Evolutionary conservation across 2,329 filamentous ascomycete species (phyloP).

Genomic region (Trichoderma citrinoviride): DNA sequence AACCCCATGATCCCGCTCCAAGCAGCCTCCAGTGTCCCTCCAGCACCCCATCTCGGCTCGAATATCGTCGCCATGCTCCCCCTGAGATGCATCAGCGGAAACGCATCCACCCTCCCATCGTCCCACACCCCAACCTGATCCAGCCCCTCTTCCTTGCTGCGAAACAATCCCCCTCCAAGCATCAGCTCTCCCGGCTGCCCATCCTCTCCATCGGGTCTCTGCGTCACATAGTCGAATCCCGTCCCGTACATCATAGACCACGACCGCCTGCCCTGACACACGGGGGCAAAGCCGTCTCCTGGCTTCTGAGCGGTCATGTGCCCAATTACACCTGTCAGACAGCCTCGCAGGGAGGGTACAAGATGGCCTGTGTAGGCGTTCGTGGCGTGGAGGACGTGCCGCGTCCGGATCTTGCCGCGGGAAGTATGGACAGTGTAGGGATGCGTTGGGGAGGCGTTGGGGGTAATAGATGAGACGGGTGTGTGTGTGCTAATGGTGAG

Average conservation of each 20-base stretch:
- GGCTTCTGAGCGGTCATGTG: constrained; percentile 53
- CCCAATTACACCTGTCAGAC: constrained; percentile 44
- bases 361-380: constrained; percentile 54
- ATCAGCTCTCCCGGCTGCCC: constrained; percentile 46
- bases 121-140: constrained; percentile 48
- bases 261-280: constrained; percentile 38
- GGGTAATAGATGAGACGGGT: constrained; percentile 33
- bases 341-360: constrained; percentile 47
- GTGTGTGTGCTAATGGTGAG: constrained; percentile 43
- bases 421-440: constrained; percentile 46
- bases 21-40: constrained; percentile 35
- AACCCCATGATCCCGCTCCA: constrained; percentile 52
- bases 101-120: constrained; percentile 42
- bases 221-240: constrained; percentile 53
- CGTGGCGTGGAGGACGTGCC: constrained; percentile 57
- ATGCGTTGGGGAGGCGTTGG: neutral
- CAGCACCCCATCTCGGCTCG: constrained; percentile 37
- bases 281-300: constrained; percentile 33
- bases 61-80: constrained; percentile 46
- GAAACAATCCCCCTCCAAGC: constrained; percentile 52
- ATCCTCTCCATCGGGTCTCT: constrained; percentile 38
- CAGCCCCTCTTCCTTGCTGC: constrained; percentile 42
- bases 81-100: constrained; percentile 40
- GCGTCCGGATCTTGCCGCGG: constrained; percentile 44
- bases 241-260: constrained; percentile 50